Conservation (phyloP, 2,329 filamentous ascomycete genomes). For the Colletotrichum sp. region DNA sequence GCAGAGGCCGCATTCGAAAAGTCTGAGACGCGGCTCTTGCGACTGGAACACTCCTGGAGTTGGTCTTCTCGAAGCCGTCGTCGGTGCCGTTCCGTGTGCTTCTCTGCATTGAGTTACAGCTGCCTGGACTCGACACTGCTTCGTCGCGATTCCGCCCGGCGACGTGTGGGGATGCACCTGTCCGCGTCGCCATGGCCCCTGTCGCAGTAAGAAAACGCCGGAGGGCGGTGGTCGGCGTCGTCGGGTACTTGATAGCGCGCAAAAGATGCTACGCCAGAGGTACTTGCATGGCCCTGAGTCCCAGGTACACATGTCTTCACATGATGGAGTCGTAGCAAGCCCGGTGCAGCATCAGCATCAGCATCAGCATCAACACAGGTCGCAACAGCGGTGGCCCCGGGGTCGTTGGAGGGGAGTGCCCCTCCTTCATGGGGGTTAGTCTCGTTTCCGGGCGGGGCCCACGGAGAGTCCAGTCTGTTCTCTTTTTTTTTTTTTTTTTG, state of each 20-base stretch:
- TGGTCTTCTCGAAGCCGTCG: neutral
- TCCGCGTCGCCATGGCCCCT: neutral
- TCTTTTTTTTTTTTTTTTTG: neutral
- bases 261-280: neutral
- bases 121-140: neutral
- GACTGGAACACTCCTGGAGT: neutral
- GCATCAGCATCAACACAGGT: neutral
- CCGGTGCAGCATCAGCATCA: neutral
- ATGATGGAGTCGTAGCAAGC: neutral
- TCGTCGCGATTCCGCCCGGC: neutral
- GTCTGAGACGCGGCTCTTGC: neutral
- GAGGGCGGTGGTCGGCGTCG: neutral
- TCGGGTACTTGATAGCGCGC: neutral
- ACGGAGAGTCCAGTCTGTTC: constrained; percentile 4
- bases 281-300: neutral
- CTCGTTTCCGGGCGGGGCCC: neutral
- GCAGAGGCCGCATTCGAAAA: neutral
- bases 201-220: constrained; percentile 1
- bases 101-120: neutral
- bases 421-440: neutral
- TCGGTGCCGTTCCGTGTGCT: neutral
- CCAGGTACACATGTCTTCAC: constrained; percentile 1
- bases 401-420: neutral
- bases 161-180: neutral
- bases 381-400: constrained; percentile 1